These are phyloP conservation scores for Lactifluus pinguis DNA, from an alignment of 768 basidiomycete genomes.

Conservation along the genomic window DNA sequence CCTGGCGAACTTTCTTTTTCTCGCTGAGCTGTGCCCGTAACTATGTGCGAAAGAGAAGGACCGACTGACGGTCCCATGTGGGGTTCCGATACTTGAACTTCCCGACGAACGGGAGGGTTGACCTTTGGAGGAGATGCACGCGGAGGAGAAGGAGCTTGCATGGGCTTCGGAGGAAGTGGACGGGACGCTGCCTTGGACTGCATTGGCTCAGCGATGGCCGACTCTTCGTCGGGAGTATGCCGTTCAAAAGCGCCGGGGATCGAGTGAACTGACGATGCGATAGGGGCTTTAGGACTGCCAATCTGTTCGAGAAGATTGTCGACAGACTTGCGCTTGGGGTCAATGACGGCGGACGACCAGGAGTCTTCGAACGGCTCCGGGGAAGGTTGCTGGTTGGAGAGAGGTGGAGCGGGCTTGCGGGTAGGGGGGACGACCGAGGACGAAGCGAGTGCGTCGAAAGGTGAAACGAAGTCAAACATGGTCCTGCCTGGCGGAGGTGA, in stretches of 20 bases:
- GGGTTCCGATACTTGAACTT: constrained; percentile 42
- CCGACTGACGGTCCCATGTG: constrained; percentile 31
- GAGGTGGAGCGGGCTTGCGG: constrained; percentile 59
- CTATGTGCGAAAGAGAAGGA: constrained; percentile 28
- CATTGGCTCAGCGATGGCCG: constrained; percentile 27
- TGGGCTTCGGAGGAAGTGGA: constrained; percentile 54
- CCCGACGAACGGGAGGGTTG: constrained; percentile 37
- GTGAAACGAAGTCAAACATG: constrained; percentile 79
- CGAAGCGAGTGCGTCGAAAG: constrained; percentile 69
- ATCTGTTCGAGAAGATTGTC: constrained; percentile 74
- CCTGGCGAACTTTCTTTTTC: constrained; percentile 70
- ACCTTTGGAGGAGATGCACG: constrained; percentile 59
- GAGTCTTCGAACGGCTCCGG: constrained; percentile 47
- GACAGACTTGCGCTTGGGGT: constrained; percentile 75
- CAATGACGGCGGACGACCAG: constrained; percentile 36
- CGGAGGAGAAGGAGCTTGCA: constrained; percentile 47
- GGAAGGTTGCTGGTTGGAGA: constrained; percentile 30
- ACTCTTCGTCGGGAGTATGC: constrained; percentile 26
- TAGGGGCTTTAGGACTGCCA: constrained; percentile 38
- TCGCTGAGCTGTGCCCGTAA: constrained; percentile 26
- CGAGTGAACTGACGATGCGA: constrained; percentile 23
- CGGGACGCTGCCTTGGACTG: constrained; percentile 43
- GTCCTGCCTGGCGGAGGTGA: constrained; percentile 68
- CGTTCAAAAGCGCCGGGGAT: constrained; percentile 24
- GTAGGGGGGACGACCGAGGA: constrained; percentile 32